Percentiles rank a stretch among this genome's conserved stretches.
Evolutionary conservation across 768 basidiomycete genomes (phyloP).

Genomic region (Termitomyces sp.): DNA sequence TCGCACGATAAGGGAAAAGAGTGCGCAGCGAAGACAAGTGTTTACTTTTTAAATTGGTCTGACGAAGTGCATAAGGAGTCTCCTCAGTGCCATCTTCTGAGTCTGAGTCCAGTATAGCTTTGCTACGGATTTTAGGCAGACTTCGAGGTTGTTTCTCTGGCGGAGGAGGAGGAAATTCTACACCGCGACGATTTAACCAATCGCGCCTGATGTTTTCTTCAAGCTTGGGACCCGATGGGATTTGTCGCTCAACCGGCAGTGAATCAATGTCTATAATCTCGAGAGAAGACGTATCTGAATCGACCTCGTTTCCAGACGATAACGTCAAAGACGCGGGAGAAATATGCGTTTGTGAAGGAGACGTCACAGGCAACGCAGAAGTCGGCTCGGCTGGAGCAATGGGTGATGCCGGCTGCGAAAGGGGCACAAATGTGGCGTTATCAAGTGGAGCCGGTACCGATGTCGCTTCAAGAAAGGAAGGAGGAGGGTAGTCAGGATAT

Average conservation of each 20-base stretch:
- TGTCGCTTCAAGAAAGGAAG: constrained; percentile 70
- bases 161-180: constrained; percentile 27
- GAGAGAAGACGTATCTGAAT: constrained; percentile 27
- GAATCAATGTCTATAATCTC: constrained; percentile 49
- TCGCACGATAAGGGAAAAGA: constrained; percentile 37
- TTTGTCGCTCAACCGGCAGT: constrained; percentile 27
- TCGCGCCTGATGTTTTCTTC: constrained; percentile 34
- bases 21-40: constrained; percentile 43
- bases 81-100: constrained; percentile 18
- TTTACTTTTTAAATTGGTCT: constrained; percentile 27
- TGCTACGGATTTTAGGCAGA: constrained; percentile 22
- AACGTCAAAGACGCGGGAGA: background rate
- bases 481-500: constrained; percentile 67
- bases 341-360: background rate
- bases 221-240: constrained; percentile 33
- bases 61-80: constrained; percentile 5
- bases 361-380: constrained; percentile 5
- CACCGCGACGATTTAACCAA: constrained; percentile 25
- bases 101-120: constrained; percentile 25
- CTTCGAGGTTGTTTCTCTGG: constrained; percentile 21
- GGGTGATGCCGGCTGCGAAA: constrained; percentile 11
- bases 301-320: background rate
- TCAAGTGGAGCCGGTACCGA: constrained; percentile 35
- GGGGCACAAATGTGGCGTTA: constrained; percentile 32
- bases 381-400: constrained; percentile 1